phyloP scores from a whole-genome alignment of 148 eudicot genomes.

The Fagopyrum tataricum region DNA sequence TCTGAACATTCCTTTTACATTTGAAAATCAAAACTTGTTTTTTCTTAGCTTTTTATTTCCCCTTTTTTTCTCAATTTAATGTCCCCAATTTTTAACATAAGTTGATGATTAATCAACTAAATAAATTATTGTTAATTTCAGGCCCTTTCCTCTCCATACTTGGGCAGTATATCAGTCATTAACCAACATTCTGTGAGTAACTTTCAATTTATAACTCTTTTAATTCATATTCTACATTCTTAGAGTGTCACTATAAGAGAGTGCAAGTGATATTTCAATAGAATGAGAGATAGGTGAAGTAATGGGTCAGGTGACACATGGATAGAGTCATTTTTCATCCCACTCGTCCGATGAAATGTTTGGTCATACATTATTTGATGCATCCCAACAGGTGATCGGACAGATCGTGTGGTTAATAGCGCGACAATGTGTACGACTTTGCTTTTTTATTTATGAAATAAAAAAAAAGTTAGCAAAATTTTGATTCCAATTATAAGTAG shows the following conservation, averaged over 20 bases:
- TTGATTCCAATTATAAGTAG: too few species aligned
- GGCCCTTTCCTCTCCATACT: conserved; percentile 83
- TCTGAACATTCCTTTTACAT: conserved; percentile 21
- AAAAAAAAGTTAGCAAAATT: too few species aligned
- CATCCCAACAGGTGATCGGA: too few species aligned
- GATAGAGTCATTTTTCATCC: too few species aligned
- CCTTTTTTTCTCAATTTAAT: not conserved
- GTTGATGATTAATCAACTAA: not conserved
- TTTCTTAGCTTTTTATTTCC: not conserved
- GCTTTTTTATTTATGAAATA: too few species aligned
- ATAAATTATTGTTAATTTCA: conserved; percentile 24
- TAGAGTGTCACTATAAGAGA: not conserved
- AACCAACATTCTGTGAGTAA: conserved; percentile 56
- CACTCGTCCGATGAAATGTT: too few species aligned
- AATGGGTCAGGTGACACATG: too few species aligned
- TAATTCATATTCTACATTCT: not conserved
- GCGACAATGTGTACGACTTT: too few species aligned
- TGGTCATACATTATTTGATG: too few species aligned
- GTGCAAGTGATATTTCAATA: too few species aligned
- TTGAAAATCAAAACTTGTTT: conserved; percentile 7
- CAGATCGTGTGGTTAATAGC: too few species aligned
- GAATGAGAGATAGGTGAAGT: too few species aligned
- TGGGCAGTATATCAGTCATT: conserved; percentile 47
- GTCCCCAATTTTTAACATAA: not conserved
- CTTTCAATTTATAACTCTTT: not conserved